phyloP scores from a whole-genome alignment of 2,329 filamentous ascomycete genomes.

The Penicillium italicum region DNA sequence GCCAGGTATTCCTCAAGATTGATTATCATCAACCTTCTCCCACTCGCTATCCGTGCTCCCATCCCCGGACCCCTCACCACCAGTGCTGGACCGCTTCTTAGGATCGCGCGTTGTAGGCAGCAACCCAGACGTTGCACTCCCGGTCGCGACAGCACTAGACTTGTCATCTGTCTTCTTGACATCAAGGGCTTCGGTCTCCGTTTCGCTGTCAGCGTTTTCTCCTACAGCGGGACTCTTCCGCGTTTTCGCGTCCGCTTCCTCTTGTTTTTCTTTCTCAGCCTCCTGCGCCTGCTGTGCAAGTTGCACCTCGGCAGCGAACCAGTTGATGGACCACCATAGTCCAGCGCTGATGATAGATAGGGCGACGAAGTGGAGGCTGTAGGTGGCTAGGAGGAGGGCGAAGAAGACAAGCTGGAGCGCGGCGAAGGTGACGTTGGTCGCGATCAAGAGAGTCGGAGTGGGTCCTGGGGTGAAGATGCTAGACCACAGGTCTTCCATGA shows the following conservation, averaged over 20 bases:
- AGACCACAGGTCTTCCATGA: slow-evolving; percentile 75
- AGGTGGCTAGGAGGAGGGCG: slow-evolving; percentile 71
- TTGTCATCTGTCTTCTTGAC: slow-evolving; percentile 14
- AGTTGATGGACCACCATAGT: slow-evolving; percentile 93
- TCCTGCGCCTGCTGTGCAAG: slow-evolving; percentile 49
- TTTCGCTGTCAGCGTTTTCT: slow-evolving; percentile 44
- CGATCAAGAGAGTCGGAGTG: slow-evolving; percentile 80
- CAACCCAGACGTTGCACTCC: slow-evolving; percentile 36
- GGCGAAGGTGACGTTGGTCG: slow-evolving; percentile 86
- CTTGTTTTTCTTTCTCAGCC: slow-evolving; percentile 44
- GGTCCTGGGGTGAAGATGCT: slow-evolving; percentile 92
- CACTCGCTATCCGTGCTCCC: slow-evolving; percentile 91
- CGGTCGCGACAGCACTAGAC: slow-evolving; percentile 16
- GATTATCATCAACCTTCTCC: slow-evolving; percentile 73
- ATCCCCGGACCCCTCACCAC: slow-evolving; percentile 53
- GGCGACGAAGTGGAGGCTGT: slow-evolving; percentile 82
- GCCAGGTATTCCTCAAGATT: slow-evolving; percentile 6
- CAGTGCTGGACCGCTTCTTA: slow-evolving; percentile 45
- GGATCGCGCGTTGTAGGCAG: slow-evolving; percentile 48
- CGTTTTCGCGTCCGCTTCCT: slow-evolving; percentile 30
- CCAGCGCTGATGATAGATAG: slow-evolving; percentile 75
- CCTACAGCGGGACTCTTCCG: slow-evolving; percentile 30
- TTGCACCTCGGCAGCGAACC: slow-evolving; percentile 73
- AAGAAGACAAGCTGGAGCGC: slow-evolving; percentile 76
- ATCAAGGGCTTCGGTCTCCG: slow-evolving; percentile 39